phyloP scores from a whole-genome alignment of 2,329 filamentous ascomycete genomes.

The Xylaria sp. region DNA sequence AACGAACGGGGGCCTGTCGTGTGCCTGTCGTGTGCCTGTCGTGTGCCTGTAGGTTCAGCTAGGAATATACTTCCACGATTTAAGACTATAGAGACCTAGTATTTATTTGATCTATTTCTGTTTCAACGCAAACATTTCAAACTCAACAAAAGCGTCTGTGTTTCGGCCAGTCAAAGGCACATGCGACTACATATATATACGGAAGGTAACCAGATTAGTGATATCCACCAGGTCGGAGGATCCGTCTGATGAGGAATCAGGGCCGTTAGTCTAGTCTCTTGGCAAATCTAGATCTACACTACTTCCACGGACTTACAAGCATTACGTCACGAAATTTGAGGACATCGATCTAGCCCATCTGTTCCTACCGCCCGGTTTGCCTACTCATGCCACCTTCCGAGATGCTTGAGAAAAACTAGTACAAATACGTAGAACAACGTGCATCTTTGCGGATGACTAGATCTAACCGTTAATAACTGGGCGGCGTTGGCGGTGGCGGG shows the following conservation, averaged over 20 bases:
- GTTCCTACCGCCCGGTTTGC: background rate
- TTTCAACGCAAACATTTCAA: background rate
- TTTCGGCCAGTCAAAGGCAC: background rate
- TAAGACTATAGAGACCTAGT: background rate
- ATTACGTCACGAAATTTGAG: background rate
- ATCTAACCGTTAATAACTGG: no score
- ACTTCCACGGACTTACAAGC: background rate
- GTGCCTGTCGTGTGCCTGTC: background rate
- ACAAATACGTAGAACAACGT: background rate
- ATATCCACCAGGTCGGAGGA: background rate
- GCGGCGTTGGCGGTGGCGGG: no score
- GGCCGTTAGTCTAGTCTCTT: background rate
- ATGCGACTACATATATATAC: background rate
- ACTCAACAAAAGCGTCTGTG: background rate
- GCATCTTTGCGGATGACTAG: no score
- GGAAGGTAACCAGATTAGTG: background rate
- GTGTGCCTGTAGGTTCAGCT: background rate
- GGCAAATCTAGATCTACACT: background rate
- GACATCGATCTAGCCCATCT: background rate
- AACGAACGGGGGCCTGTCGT: background rate
- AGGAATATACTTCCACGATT: background rate
- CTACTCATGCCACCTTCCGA: no score
- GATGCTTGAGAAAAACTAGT: background rate
- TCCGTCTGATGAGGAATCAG: background rate
- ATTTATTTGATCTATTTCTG: background rate